Base-by-base conservation (phyloP, 2,329 filamentous ascomycete species). In the Alternaria angustiovoidea region DNA sequence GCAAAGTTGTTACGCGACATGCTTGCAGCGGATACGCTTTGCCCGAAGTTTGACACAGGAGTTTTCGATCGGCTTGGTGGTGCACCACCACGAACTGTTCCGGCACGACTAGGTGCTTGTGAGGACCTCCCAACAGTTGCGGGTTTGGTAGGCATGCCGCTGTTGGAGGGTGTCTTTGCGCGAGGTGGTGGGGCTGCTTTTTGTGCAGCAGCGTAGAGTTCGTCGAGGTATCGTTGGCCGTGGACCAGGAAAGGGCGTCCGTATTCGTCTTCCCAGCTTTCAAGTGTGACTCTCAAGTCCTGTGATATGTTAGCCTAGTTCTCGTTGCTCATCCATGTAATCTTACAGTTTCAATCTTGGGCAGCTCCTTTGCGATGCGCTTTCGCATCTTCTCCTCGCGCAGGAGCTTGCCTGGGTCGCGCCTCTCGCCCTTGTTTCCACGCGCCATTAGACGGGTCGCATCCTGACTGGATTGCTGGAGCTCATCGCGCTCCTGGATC, bases 341-440 rank as follows among this genome's bases (percentile, higher is more conserved):
- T 32, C 55, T 32, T 67, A 68, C 93, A 0, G 86, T 86, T 59
- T 94, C 89, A 43, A 99, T 86, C 82, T 96, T 98, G 57, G 95
- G 95, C 30, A 99, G 83, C 75, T 99, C 95, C 79, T 98, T 99
- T 26, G 94, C 87, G 63, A 99, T 97, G 59, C 94, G 87, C 86
- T 99, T 99, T 61, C 95, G 89, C 92, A 97, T 96, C 86, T 98
- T 99, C 81, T 99, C 95, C 76, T 99, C 95, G 30, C 95, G 87
- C 53, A 99, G 84, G 16, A 99, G 85, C 80, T 97, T 95, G 51
- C 93, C 94, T 3, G 95, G 95, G 75, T 99, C 95, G 64, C 96
- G 91, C 79, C 90, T 92, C 81, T 98, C 94, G 55, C 94, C 94
- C 81, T 96, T 97, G 68, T 93, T 90, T 2, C 94, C 94, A 62